phyloP scores from a whole-genome alignment of 2,329 filamentous ascomycete species.

The Thermomyces lanuginosus region DNA sequence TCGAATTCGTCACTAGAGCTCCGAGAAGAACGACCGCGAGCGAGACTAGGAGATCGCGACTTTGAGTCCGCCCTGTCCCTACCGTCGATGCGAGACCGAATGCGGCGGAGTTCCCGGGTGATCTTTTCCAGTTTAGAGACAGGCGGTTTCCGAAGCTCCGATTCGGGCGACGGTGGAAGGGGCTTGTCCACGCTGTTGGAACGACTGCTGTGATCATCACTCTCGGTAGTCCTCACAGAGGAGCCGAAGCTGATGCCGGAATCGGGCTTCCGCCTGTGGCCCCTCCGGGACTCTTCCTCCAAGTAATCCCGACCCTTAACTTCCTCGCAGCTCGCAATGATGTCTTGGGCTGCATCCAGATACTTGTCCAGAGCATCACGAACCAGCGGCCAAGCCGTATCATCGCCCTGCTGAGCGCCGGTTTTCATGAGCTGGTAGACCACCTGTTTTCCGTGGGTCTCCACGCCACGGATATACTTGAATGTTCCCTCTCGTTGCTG shows the following conservation, averaged over 20 bases:
- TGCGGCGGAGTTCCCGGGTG: conserved; percentile 40
- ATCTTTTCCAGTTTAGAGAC: conserved; percentile 43
- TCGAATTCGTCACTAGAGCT: conserved; percentile 24
- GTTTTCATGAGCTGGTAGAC: conserved; percentile 39
- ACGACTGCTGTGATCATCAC: conserved; percentile 5
- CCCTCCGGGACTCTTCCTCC: conserved; percentile 14
- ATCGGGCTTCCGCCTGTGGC: conserved; percentile 41
- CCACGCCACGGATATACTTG: conserved; percentile 43
- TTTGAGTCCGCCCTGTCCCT: conserved; percentile 14
- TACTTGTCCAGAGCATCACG: conserved; percentile 40
- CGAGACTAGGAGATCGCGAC: conserved; percentile 26
- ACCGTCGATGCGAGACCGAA: conserved; percentile 8
- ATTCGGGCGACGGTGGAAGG: conserved; percentile 21
- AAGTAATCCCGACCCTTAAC: conserved; percentile 30
- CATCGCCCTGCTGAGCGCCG: conserved; percentile 35
- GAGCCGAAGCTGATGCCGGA: conserved; percentile 46
- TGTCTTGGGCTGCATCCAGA: conserved; percentile 40
- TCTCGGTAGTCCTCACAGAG: conserved; percentile 20
- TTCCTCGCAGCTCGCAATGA: conserved; percentile 43
- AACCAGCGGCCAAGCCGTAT: conserved; percentile 39
- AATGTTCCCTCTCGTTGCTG: conserved; percentile 47
- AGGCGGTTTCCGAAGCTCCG: conserved; percentile 12
- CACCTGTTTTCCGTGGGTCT: conserved; percentile 38
- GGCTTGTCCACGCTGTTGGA: conserved; percentile 21
- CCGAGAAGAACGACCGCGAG: conserved; percentile 23